These are phyloP conservation scores for Mycotypha africana DNA, from an alignment of 371 early-diverging fungal species.

Conservation along the genomic window DNA sequence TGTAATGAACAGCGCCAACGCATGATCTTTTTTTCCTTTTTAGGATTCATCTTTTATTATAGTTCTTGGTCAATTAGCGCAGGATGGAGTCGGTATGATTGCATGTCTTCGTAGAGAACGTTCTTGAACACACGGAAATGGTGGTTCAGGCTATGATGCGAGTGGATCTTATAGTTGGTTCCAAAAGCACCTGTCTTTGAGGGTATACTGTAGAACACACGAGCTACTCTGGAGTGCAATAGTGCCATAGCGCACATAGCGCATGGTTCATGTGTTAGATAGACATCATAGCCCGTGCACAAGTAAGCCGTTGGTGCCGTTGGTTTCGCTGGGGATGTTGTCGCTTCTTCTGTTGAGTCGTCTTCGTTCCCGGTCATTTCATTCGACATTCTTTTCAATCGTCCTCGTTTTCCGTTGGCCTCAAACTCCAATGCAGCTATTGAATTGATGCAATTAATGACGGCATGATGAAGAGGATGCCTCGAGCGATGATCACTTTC, in stretches of 20 bases:
- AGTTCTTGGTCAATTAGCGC: conserved; percentile 12
- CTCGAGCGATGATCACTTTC: conserved; percentile 40
- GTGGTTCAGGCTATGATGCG: conserved; percentile 66
- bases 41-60: conserved; percentile 10
- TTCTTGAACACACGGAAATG: conserved; percentile 47
- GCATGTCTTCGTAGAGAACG: conserved; percentile 3
- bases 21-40: no score
- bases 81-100: background rate
- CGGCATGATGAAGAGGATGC: conserved; percentile 59
- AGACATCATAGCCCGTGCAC: conserved; percentile 60
- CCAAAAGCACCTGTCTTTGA: conserved; percentile 64
- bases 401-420: conserved; percentile 8
- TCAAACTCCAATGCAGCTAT: conserved; percentile 32
- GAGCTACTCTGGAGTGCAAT: conserved; percentile 71
- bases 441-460: conserved; percentile 52
- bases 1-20: no score
- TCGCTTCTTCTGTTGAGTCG: no score
- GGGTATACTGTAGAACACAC: conserved; percentile 67
- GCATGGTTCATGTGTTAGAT: conserved; percentile 62
- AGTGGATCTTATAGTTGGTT: conserved; percentile 63
- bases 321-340: no score
- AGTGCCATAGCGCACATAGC: conserved; percentile 78
- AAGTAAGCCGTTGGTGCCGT: conserved; percentile 36
- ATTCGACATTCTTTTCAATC: conserved; percentile 21
- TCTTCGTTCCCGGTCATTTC: conserved; percentile 9